A percentile compares a stretch with the other conserved stretches of the same genome.
These are phyloP conservation scores for Mortierella sp. DNA, from an alignment of 371 early-diverging fungal genomes.

Conservation along the genomic window DNA sequence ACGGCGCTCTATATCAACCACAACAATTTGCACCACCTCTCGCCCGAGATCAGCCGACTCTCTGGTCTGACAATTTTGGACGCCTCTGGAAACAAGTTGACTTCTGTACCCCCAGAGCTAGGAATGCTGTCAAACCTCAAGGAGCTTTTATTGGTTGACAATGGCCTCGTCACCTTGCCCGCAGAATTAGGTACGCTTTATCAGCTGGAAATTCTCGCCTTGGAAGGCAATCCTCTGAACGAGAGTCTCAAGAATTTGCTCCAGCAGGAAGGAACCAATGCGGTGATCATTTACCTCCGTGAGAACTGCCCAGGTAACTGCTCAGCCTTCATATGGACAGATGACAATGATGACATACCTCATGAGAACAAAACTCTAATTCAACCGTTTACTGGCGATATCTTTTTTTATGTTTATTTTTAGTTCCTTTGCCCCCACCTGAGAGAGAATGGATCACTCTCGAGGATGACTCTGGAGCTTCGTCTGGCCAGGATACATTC, in stretches of 20 bases:
- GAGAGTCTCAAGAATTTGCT: slow-evolving; percentile 86
- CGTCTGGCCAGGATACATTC: slow-evolving; percentile 69
- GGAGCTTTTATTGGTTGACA: slow-evolving; percentile 95
- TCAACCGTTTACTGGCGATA: not conserved
- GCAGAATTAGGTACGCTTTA: slow-evolving; percentile 94
- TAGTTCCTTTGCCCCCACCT: slow-evolving; percentile 86
- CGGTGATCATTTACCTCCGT: slow-evolving; percentile 91
- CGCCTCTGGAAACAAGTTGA: slow-evolving; percentile 93
- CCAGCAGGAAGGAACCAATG: slow-evolving; percentile 90
- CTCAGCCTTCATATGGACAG: not conserved
- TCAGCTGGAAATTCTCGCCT: slow-evolving; percentile 91
- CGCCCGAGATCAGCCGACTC: slow-evolving; percentile 80
- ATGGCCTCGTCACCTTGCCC: slow-evolving; percentile 90
- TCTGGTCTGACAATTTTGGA: slow-evolving; percentile 79
- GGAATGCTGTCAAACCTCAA: slow-evolving; percentile 87
- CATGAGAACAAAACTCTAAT: slow-evolving; percentile 1
- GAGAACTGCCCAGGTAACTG: slow-evolving; percentile 88
- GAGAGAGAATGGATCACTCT: slow-evolving; percentile 94
- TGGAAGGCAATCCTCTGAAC: slow-evolving; percentile 98
- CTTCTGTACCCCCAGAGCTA: slow-evolving; percentile 90
- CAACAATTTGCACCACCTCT: slow-evolving; percentile 87
- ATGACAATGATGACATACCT: not conserved
- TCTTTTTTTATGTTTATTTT: slow-evolving; percentile 11
- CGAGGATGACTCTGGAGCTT: slow-evolving; percentile 60
- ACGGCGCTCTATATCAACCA: slow-evolving; percentile 95